phyloP scores from a whole-genome alignment of 495 filamentous ascomycete genomes.

The Neurospora pannonica region DNA sequence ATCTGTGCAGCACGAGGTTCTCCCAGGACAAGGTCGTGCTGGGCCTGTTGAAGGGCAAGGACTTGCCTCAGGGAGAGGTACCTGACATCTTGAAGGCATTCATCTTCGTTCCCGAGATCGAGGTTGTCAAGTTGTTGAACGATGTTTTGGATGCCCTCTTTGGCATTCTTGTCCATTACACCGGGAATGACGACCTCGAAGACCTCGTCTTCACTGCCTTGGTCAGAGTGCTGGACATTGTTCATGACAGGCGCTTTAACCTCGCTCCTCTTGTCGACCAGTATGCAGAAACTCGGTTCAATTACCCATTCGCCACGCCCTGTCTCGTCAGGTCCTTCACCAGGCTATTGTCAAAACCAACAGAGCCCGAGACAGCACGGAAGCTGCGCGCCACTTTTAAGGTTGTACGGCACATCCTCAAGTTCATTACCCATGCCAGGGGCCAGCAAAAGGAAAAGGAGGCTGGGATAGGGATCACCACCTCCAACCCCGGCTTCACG shows the following conservation, averaged over 20 bases:
- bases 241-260: slow-evolving; percentile 90
- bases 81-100: slow-evolving; percentile 67
- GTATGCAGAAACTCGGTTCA: slow-evolving; percentile 82
- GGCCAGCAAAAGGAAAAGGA: slow-evolving; percentile 84
- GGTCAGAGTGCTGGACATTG: slow-evolving; percentile 82
- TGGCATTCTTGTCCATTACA: slow-evolving; percentile 77
- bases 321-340: slow-evolving; percentile 83
- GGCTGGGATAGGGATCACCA: slow-evolving; percentile 78
- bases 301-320: slow-evolving; percentile 89
- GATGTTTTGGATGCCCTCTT: slow-evolving; percentile 92
- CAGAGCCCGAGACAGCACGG: slow-evolving; percentile 69
- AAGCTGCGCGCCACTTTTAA: slow-evolving; percentile 89
- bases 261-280: slow-evolving; percentile 80
- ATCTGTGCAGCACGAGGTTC: slow-evolving; percentile 90
- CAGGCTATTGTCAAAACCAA: slow-evolving; percentile 65
- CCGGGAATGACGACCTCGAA: slow-evolving; percentile 83
- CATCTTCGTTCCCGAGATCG: slow-evolving; percentile 91
- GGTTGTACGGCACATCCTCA: slow-evolving; percentile 83
- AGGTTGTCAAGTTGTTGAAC: slow-evolving; percentile 85
- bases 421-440: slow-evolving; percentile 86
- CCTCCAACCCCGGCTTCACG: slow-evolving; percentile 64
- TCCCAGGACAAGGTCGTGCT: slow-evolving; percentile 88
- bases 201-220: slow-evolving; percentile 87
- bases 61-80: slow-evolving; percentile 58
- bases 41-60: slow-evolving; percentile 76